Evolutionary conservation across 345 rosid species (phyloP).

Genomic region (Limnanthes douglasii): DNA sequence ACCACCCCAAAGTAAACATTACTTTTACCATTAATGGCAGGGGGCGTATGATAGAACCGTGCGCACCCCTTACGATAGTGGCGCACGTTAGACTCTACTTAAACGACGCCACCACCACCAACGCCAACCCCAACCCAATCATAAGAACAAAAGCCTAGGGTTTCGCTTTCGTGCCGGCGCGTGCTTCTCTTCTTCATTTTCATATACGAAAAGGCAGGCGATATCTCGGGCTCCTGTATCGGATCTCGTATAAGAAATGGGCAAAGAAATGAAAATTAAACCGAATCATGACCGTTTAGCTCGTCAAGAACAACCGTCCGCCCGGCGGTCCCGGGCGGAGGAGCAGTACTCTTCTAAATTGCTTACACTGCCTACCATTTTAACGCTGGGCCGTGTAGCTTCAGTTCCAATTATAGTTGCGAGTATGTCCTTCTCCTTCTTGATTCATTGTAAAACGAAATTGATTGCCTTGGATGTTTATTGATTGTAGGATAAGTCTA

Average conservation of each 20-base stretch:
- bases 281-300: slow-evolving; percentile 12
- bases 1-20: background rate
- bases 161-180: slow-evolving; percentile 11
- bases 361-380: slow-evolving; percentile 76
- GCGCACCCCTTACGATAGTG: slow-evolving; percentile 3
- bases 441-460: too few relatives aligned
- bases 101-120: slow-evolving; percentile 9
- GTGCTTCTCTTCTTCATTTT: slow-evolving; percentile 6
- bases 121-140: too few relatives aligned
- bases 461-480: too few relatives aligned
- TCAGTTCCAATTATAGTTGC: slow-evolving; percentile 77
- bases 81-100: slow-evolving; percentile 21
- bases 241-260: slow-evolving; percentile 29
- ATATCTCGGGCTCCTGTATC: slow-evolving; percentile 15
- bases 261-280: slow-evolving; percentile 21
- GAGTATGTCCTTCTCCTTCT: too few relatives aligned
- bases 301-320: slow-evolving; percentile 8
- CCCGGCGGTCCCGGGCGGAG: slow-evolving; percentile 16
- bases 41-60: slow-evolving; percentile 17
- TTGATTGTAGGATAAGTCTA: too few relatives aligned
- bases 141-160: slow-evolving; percentile 18
- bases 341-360: slow-evolving; percentile 29
- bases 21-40: slow-evolving; percentile 5
- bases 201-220: slow-evolving; percentile 12
- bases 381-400: slow-evolving; percentile 91